These are phyloP conservation scores for Santalum album DNA, from an alignment of 164 flowering plant species.

Conservation along the genomic window DNA sequence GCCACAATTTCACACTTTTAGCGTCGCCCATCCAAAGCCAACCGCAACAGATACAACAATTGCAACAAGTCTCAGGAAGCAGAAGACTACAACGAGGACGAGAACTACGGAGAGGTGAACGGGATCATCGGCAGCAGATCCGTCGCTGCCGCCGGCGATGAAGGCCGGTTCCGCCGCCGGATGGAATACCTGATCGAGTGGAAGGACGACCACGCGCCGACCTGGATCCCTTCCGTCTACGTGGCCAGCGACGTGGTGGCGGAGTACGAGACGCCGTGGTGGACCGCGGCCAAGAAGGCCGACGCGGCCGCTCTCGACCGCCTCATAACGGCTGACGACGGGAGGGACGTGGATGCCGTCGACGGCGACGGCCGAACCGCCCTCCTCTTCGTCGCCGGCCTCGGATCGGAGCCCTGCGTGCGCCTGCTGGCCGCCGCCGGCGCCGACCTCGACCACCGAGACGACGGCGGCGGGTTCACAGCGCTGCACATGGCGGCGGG, in stretches of 20 bases:
- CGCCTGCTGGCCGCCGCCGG: slow-evolving; percentile 59
- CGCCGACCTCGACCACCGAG: slow-evolving; percentile 51
- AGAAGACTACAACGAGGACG: slow-evolving; percentile 33
- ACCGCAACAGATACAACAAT: not conserved
- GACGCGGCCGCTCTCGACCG: slow-evolving; percentile 43
- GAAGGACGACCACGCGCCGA: slow-evolving; percentile 84
- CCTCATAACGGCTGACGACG: slow-evolving; percentile 26
- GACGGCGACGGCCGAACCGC: slow-evolving; percentile 83
- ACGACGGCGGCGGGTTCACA: slow-evolving; percentile 56
- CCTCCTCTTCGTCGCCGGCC: slow-evolving; percentile 70
- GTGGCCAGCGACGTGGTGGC: slow-evolving; percentile 77
- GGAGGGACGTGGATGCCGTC: slow-evolving; percentile 71
- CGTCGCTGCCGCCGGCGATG: slow-evolving; percentile 7
- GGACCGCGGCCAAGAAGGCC: slow-evolving; percentile 93
- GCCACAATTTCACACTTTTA: slow-evolving; percentile 9
- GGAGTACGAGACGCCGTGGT: slow-evolving; percentile 92
- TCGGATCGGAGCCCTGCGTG: slow-evolving; percentile 76
- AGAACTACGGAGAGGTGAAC: slow-evolving; percentile 73
- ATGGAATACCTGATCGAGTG: slow-evolving; percentile 92
- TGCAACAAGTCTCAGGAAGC: not conserved
- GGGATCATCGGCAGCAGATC: slow-evolving; percentile 80
- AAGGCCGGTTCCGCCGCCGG: slow-evolving; percentile 8
- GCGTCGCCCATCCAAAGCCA: slow-evolving; percentile 21
- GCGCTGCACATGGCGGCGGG: slow-evolving; percentile 98
- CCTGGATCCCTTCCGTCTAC: slow-evolving; percentile 74